A percentile compares a stretch with the other conserved stretches of the same genome.
Conservation (phyloP, 2,329 filamentous ascomycete genomes). For the Cordyceps fumosorosea region DNA sequence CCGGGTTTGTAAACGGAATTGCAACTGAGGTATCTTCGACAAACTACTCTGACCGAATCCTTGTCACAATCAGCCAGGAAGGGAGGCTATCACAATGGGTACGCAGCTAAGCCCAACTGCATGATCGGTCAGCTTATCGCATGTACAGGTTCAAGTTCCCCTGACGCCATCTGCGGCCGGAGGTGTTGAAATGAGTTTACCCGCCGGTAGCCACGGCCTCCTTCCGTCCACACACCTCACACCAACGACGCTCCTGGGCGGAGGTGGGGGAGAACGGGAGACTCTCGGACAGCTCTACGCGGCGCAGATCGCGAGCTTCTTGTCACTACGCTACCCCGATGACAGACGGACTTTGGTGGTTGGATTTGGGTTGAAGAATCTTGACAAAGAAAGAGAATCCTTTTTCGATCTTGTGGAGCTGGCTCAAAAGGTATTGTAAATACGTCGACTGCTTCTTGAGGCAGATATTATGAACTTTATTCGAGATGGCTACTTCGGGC, state of each 20-base stretch:
- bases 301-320: constrained; percentile 76
- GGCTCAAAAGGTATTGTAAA: constrained; percentile 48
- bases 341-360: constrained; percentile 56
- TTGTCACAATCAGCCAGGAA: constrained; percentile 82
- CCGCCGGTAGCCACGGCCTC: constrained; percentile 37
- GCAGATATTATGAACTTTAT: too few relatives aligned
- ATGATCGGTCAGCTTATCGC: constrained; percentile 15
- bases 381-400: constrained; percentile 44
- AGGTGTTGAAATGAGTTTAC: constrained; percentile 53
- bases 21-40: constrained; percentile 66
- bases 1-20: constrained; percentile 58
- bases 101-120: constrained; percentile 19
- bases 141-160: constrained; percentile 65
- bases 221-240: constrained; percentile 79
- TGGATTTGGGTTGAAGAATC: constrained; percentile 50
- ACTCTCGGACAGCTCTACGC: constrained; percentile 83
- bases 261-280: constrained; percentile 71
- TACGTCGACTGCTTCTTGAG: not conserved
- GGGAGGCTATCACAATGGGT: constrained; percentile 92
- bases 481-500: too few relatives aligned
- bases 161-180: constrained; percentile 62
- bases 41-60: constrained; percentile 81
- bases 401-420: constrained; percentile 63
- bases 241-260: constrained; percentile 80
- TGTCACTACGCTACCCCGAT: constrained; percentile 64